phyloP scores from a whole-genome alignment of 352 stramenopile species.

The Pythium rishiriense region DNA sequence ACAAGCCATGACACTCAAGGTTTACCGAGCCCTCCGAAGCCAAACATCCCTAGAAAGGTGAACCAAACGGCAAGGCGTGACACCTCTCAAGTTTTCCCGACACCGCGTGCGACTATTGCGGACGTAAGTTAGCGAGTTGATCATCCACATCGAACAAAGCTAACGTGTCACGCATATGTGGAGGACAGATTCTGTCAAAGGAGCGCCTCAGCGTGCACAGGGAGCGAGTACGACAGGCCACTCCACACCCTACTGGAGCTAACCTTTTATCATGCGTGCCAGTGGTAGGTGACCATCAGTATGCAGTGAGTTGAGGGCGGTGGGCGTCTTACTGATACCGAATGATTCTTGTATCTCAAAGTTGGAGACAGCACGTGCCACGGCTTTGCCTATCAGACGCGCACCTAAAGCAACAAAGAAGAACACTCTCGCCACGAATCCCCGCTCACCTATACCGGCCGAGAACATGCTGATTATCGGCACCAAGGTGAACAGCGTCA shows the following conservation, averaged over 20 bases:
- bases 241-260: not conserved
- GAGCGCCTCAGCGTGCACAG: constrained; percentile 19
- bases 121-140: constrained; percentile 7
- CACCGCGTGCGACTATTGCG: constrained; percentile 8
- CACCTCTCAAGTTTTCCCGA: constrained; percentile 4
- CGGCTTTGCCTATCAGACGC: not conserved
- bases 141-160: no score
- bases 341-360: not conserved
- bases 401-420: not conserved
- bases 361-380: not conserved
- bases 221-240: not conserved
- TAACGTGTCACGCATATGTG: no score
- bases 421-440: not conserved
- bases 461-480: constrained; percentile 21
- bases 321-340: not conserved
- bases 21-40: constrained; percentile 1
- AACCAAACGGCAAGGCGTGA: not conserved
- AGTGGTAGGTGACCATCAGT: constrained; percentile 8
- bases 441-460: not conserved
- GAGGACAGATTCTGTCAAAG: constrained; percentile 22
- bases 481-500: constrained; percentile 3
- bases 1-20: not conserved
- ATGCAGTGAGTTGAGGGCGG: not conserved
- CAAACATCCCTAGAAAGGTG: not conserved
- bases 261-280: constrained; percentile 19